These are phyloP conservation scores for Carallia brachiata DNA, from an alignment of 345 rosid genomes.

Conservation along the genomic window DNA sequence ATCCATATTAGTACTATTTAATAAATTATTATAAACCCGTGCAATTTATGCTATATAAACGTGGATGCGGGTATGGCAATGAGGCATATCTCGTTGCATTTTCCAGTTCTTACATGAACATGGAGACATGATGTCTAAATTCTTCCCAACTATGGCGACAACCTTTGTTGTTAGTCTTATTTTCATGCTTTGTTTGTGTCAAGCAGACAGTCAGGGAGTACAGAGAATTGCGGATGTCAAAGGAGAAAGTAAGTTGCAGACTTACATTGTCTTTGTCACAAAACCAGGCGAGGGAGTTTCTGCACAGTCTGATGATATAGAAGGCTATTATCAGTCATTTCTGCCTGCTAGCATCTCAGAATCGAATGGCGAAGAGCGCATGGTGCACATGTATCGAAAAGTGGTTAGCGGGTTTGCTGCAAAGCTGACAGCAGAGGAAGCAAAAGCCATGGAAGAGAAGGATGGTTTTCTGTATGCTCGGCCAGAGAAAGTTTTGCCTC, in stretches of 20 bases:
- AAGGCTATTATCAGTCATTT: constrained; percentile 36
- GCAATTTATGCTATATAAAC: constrained; percentile 3
- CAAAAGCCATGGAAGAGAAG: constrained; percentile 32
- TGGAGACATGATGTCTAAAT: constrained; percentile 7
- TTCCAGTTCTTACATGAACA: background rate
- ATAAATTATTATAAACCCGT: too few relatives aligned
- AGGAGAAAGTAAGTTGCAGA: constrained; percentile 7
- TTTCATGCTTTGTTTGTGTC: constrained; percentile 19
- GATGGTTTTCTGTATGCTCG: constrained; percentile 40
- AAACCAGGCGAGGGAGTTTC: constrained; percentile 20
- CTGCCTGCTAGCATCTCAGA: constrained; percentile 24
- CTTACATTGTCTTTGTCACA: constrained; percentile 34
- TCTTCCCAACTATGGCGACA: constrained; percentile 10
- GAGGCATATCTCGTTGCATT: background rate
- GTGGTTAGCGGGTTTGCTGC: constrained; percentile 53
- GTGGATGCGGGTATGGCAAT: background rate
- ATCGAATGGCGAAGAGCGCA: constrained; percentile 16
- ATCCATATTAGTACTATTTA: too few relatives aligned
- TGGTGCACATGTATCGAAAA: constrained; percentile 37
- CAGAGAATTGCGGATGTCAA: background rate
- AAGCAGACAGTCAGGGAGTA: constrained; percentile 4
- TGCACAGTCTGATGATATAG: constrained; percentile 3
- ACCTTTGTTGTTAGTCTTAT: constrained; percentile 12
- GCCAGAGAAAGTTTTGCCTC: constrained; percentile 25
- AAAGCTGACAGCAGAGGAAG: constrained; percentile 49